Evolutionary conservation across 495 filamentous ascomycete species (phyloP), one percentile per base, ranked within the genome.

Genomic region (Evansstolkia leycettana): DNA sequence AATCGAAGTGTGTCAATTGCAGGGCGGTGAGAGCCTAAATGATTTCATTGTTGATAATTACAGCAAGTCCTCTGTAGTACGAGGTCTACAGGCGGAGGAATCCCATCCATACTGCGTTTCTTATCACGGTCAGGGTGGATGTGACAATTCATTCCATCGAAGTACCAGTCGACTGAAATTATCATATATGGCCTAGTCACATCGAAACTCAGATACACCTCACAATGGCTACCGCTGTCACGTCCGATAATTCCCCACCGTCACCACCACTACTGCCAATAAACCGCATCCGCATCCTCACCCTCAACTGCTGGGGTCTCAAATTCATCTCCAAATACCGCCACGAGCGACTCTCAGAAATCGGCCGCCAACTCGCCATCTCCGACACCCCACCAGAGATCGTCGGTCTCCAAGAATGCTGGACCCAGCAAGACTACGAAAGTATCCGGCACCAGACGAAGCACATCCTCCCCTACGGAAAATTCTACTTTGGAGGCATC

Each of bases 271-370:
- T 9, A 42, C 38, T 29, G 28, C 49, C 5, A 43, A 13, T 25
- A 45, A 43, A 38, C 10, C 40, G 52, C 6, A 75, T 95, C 48
- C 78, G 78, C 38, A 64, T 95, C 36, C 61, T 95, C 48, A 83
- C 82, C 2, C 75, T 92, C 52, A 98, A 98, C 55, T 92, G 84
- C 74, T 95, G 90, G 87, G 90, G 90, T 28, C 74, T 96, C 37
- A 90, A 93, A 55, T 90, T 75, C 59, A 67, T 95, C 45, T 74
- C 86, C 40, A 79, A 78, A 47, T 69, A 80, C 43, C 84, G 89
- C 37, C 64, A 69, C 45, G 83, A 82, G 50, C 86, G 90, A 23
- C 71, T 95, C 31, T 51, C 67, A 8, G 84, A 94, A 54, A 94
- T 98, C 43, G 86, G 87, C 31, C 72, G 73, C 31, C 74, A 75